Evolutionary conservation across 345 rosid species (phyloP).

Genomic region (Aquilaria yunnanensis): DNA sequence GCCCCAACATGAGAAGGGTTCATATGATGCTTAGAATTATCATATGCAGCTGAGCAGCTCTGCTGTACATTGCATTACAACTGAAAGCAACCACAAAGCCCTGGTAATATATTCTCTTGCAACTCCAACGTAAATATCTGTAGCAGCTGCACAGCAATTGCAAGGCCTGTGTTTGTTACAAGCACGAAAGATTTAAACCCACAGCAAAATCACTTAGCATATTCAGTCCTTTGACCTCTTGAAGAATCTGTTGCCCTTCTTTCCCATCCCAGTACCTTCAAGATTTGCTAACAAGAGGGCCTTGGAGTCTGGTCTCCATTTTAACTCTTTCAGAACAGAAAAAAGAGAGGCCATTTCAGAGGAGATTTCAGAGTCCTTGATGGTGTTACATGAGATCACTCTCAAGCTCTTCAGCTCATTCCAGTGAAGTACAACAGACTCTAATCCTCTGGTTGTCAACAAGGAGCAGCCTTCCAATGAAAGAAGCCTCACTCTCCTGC

Average conservation of each 20-base stretch:
- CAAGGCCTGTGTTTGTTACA: too few species aligned
- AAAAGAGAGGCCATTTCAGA: conserved; percentile 47
- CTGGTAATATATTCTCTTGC: too few species aligned
- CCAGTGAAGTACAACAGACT: conserved; percentile 39
- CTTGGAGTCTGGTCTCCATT: conserved; percentile 62
- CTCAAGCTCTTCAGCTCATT: conserved; percentile 44
- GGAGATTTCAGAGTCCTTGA: conserved; percentile 44
- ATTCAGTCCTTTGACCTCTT: conserved; percentile 30
- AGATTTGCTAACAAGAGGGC: conserved; percentile 43
- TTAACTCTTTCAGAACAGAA: conserved; percentile 52
- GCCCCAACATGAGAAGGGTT: too few species aligned
- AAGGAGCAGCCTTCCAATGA: conserved; percentile 53
- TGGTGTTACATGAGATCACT: conserved; percentile 43
- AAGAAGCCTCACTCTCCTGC: conserved; percentile 47
- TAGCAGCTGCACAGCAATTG: too few species aligned
- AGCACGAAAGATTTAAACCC: too few species aligned
- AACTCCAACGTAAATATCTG: too few species aligned
- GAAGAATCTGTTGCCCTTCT: conserved; percentile 47
- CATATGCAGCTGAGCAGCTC: too few species aligned
- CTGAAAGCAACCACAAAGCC: too few species aligned
- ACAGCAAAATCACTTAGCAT: neutral
- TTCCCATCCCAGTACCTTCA: conserved; percentile 47
- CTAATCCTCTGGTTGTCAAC: conserved; percentile 51
- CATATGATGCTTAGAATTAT: too few species aligned
- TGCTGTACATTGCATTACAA: too few species aligned